Conservation (phyloP, 352 stramenopile genomes). For the Discostella stelligera region DNA sequence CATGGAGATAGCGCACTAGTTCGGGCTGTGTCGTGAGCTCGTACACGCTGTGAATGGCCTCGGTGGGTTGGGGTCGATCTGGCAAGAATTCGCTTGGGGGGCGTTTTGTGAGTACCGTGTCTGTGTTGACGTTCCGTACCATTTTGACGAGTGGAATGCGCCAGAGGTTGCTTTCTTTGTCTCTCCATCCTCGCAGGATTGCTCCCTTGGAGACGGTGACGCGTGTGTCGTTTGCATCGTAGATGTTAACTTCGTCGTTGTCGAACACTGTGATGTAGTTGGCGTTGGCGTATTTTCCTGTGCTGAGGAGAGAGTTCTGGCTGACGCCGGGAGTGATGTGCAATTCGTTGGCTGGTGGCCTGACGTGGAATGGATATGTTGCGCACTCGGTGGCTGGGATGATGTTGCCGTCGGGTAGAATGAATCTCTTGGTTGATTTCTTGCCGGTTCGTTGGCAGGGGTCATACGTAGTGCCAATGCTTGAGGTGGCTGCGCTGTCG, state of each 20-base stretch:
- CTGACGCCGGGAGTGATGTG: slow-evolving; percentile 8
- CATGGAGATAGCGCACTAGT: slow-evolving; percentile 7
- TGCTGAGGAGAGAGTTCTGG: not conserved
- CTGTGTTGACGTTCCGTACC: slow-evolving; percentile 1
- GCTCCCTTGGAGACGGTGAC: not conserved
- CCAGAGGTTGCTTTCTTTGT: not conserved
- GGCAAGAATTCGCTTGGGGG: not conserved
- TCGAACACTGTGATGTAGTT: not conserved
- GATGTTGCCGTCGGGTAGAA: not conserved
- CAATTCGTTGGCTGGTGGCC: not conserved
- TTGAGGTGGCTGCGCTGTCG: not conserved
- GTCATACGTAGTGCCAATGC: not conserved
- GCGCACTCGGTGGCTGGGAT: not conserved
- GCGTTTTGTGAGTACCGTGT: not conserved
- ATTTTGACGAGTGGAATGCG: slow-evolving; percentile 4
- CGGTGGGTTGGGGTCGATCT: not conserved
- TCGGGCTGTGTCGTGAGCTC: not conserved
- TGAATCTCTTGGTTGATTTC: not conserved
- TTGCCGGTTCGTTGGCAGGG: not conserved
- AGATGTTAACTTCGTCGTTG: not conserved
- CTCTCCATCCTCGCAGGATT: slow-evolving; percentile 1
- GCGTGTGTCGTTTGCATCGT: not conserved
- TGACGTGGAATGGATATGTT: not conserved
- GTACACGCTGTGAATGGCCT: not conserved
- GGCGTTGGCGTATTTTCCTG: not conserved